Evolutionary conservation across 306 rosid species (phyloP), one percentile per base, ranked within the genome.

Genomic region (Sicyos edulis): DNA sequence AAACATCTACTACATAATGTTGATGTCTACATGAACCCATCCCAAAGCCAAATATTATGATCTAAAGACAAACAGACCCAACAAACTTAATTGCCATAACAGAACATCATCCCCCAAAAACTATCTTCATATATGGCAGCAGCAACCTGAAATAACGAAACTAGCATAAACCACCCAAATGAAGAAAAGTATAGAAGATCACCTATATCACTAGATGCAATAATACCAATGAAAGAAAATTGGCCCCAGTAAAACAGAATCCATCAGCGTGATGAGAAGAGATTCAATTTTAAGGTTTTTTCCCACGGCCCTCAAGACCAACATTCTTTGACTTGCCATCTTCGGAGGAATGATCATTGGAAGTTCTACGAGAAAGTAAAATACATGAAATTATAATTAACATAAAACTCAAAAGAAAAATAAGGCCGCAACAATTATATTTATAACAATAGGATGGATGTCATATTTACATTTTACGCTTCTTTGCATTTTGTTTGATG

Each of bases 71-170:
- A 32, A 82, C 77, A 80, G 83, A 88, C 79, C 87, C 91, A 81
- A 86, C 89, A 90, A 93, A 91, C 97, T 88, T 91, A 91, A 95
- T 96, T 91, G 99, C 93, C 91, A 87, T 78, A 62, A 87, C 79
- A 58, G 87, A 81, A 90, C 87, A 87, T 85, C 91, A 82, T 83
- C 78, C 86, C 86, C 84, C 86, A 77, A 82, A 83, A 84, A 78
- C 78, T 85, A 85, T 80, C 88, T 85, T 83, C 88, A 80, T 72
- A 88, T 82, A 83, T 67, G 86, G 84, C 89, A 85, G 84, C 89
- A 85, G 95, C 97, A 86, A 87, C 96, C 93, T 88, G 96, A 83
- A 84, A 90, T 81, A 76, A 84, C 81, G 83, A 70, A 82, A 80
- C 82, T 80, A 74, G 71, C 75, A 82, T 87, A 82, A 87, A 87